Evolutionary conservation across 371 early-diverging fungal genomes (phyloP).

Genomic region (Syncephalastrum contaminatum): DNA sequence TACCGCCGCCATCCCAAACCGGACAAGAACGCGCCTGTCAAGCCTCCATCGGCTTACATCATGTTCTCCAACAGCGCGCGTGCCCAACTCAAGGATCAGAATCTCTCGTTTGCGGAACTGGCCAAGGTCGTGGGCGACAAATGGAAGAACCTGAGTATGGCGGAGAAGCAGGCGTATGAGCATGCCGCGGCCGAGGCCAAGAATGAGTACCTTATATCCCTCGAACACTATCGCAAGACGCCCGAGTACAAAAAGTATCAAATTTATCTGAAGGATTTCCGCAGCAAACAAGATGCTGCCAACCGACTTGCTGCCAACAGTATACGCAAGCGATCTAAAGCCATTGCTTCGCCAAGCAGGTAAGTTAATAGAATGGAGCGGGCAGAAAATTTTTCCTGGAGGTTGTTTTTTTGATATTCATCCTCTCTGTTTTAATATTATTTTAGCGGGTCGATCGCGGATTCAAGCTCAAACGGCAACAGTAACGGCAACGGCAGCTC

Average conservation of each 20-base stretch:
- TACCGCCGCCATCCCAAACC: constrained; percentile 55
- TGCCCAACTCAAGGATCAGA: constrained; percentile 33
- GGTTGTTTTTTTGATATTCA: background rate
- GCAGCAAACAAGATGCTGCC: constrained; percentile 35
- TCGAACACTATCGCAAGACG: constrained; percentile 38
- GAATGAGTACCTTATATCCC: constrained; percentile 33
- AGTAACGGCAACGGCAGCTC: constrained; percentile 33
- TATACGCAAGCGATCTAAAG: constrained; percentile 23
- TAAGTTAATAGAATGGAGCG: constrained; percentile 5
- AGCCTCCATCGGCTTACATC: constrained; percentile 59
- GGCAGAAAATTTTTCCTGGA: background rate
- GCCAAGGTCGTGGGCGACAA: constrained; percentile 52
- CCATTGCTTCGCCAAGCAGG: constrained; percentile 28
- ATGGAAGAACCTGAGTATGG: constrained; percentile 38
- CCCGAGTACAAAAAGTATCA: constrained; percentile 42
- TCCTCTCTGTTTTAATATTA: background rate
- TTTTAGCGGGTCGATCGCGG: constrained; percentile 29
- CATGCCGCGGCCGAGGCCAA: constrained; percentile 37
- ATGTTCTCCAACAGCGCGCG: constrained; percentile 52
- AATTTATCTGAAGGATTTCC: constrained; percentile 45
- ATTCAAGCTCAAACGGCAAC: constrained; percentile 40
- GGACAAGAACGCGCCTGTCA: constrained; percentile 53
- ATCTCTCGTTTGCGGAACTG: constrained; percentile 46
- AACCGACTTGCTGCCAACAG: constrained; percentile 22
- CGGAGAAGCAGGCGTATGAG: constrained; percentile 38